Conservation (phyloP, 2,329 filamentous ascomycete genomes). For the Teratosphaeriaceae sp. region DNA sequence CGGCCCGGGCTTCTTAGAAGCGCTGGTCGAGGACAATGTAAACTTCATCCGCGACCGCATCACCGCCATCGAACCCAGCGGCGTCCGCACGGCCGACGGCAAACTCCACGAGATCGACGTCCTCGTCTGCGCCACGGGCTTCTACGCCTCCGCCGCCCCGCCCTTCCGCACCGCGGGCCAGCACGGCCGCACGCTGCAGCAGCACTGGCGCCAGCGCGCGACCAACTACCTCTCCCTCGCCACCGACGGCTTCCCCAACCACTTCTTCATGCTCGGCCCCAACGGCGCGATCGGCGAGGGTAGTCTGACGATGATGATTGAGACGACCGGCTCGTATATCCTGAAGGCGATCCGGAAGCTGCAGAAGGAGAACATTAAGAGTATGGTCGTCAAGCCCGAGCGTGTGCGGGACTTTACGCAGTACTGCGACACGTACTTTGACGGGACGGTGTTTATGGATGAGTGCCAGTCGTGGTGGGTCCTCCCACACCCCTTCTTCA, state of each 20-base stretch:
- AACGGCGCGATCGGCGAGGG: constrained; percentile 37
- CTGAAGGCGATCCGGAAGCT: constrained; percentile 35
- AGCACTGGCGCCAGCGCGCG: constrained; percentile 31
- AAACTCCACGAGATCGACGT: constrained; percentile 33
- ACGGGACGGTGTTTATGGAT: constrained; percentile 47
- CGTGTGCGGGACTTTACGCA: constrained; percentile 47
- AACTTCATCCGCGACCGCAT: constrained; percentile 36
- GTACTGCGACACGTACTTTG: constrained; percentile 43
- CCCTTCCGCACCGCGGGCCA: constrained; percentile 33
- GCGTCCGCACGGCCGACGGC: constrained; percentile 37
- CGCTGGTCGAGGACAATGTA: constrained; percentile 42
- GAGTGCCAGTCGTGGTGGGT: constrained; percentile 58
- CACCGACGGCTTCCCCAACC: constrained; percentile 29
- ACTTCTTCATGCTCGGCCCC: constrained; percentile 38
- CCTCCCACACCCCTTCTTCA: background rate
- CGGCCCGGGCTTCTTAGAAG: constrained; percentile 46
- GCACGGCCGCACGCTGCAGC: constrained; percentile 21
- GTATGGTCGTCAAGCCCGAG: constrained; percentile 39
- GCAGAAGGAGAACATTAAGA: constrained; percentile 36
- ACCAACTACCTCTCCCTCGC: constrained; percentile 20
- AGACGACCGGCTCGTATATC: constrained; percentile 31
- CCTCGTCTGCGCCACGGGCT: constrained; percentile 40
- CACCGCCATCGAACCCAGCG: constrained; percentile 29
- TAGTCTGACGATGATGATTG: constrained; percentile 36
- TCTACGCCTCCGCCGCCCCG: constrained; percentile 33